phyloP scores from a whole-genome alignment of 140 eudicot species.

The Ambrosia hybrid region DNA sequence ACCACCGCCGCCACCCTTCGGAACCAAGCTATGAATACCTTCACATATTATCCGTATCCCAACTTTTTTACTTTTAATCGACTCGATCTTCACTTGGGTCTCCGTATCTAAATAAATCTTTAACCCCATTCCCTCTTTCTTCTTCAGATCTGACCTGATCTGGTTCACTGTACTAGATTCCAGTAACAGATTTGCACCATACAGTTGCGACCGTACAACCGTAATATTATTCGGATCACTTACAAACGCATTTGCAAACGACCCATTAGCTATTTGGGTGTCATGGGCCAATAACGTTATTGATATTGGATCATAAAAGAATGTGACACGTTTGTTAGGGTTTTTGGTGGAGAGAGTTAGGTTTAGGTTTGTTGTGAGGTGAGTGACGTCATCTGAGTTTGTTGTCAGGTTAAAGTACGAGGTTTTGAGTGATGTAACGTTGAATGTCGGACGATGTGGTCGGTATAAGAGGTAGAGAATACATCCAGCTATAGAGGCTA shows the following conservation, averaged over 20 bases:
- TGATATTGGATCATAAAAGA: conserved; percentile 49
- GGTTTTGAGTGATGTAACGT: conserved; percentile 54
- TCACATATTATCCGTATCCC: conserved; percentile 66
- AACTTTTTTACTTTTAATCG: conserved; percentile 46
- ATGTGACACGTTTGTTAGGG: conserved; percentile 54
- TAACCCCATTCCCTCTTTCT: conserved; percentile 48
- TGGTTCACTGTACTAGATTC: conserved; percentile 45
- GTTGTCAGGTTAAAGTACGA: conserved; percentile 58
- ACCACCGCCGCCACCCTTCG: conserved; percentile 32
- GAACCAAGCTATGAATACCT: conserved; percentile 55
- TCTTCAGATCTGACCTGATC: conserved; percentile 63
- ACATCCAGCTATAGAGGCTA: conserved; percentile 56
- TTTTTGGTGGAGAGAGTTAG: conserved; percentile 61
- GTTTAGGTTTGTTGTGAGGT: conserved; percentile 47
- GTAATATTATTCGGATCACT: conserved; percentile 40
- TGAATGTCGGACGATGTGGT: conserved; percentile 65
- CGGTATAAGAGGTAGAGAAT: conserved; percentile 60
- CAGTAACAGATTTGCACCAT: conserved; percentile 30
- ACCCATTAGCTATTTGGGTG: conserved; percentile 45
- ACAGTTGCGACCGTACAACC: conserved; percentile 40
- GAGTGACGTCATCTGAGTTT: conserved; percentile 55
- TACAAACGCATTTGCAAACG: conserved; percentile 41
- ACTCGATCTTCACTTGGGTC: conserved; percentile 60
- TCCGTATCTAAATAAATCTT: conserved; percentile 57
- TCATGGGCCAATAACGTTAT: conserved; percentile 25